Evolutionary conservation across 768 basidiomycete genomes (phyloP).

Genomic region (Leucosporidium creatinivorum): DNA sequence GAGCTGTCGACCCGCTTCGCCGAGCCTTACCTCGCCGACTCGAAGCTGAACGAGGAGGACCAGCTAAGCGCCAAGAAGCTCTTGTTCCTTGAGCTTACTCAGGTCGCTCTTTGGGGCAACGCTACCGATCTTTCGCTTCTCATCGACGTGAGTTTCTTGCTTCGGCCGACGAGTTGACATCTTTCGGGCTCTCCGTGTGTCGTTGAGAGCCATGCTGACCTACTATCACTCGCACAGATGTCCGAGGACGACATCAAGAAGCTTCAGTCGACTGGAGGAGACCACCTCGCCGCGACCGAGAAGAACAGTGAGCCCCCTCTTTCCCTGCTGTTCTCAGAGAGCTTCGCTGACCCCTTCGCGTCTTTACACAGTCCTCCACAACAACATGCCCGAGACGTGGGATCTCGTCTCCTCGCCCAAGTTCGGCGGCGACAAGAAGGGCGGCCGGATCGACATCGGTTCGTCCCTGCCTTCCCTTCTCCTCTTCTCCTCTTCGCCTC

Average conservation of each 20-base stretch:
- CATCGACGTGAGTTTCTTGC: constrained; percentile 54
- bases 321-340: neutral
- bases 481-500: neutral
- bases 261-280: constrained; percentile 94
- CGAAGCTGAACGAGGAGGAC: constrained; percentile 44
- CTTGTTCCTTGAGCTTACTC: constrained; percentile 87
- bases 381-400: constrained; percentile 67
- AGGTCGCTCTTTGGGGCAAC: constrained; percentile 96
- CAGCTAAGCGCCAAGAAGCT: constrained; percentile 52
- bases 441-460: constrained; percentile 64
- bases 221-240: constrained; percentile 48
- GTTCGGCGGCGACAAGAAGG: constrained; percentile 53
- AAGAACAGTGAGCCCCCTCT: constrained; percentile 56
- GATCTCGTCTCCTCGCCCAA: constrained; percentile 54
- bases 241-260: constrained; percentile 94
- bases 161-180: neutral
- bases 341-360: too few species aligned
- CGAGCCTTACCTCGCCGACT: constrained; percentile 63
- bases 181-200: too few species aligned
- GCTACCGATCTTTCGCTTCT: constrained; percentile 89
- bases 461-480: constrained; percentile 26
- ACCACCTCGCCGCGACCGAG: constrained; percentile 85
- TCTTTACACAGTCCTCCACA: constrained; percentile 52
- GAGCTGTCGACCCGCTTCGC: constrained; percentile 88
- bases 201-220: neutral